Base-by-base conservation (phyloP, 1,139 yeast species). In the Sugiyamaella neomexicana region DNA sequence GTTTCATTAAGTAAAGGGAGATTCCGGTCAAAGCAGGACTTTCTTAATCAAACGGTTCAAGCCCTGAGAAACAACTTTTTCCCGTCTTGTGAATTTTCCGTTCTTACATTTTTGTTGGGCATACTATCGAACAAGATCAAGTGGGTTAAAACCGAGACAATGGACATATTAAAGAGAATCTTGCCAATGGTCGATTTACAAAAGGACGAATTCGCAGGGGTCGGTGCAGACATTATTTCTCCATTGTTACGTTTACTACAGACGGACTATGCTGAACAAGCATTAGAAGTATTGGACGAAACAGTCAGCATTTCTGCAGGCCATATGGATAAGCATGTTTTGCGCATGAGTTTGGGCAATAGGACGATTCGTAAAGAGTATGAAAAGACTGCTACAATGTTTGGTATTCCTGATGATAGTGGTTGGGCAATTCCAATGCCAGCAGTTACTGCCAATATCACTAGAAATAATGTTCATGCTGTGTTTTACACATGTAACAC, bases 381-480 rank as follows among this genome's bases (percentile, higher is more conserved):
- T 65, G 97, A 88, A 62, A 83, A 82, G 62, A 85, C 95, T 1
- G 93, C 95, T 0, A 89, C 97, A 0, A 74, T 93, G 54, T 95
- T 90, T 75, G 99, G 99, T 13, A 85, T 91, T 20, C 99, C 99
- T 0, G 97, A 90, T 57, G 96, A 89, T n/a, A 84, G 85, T 66
- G 99, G 99, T 0, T 95, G 99, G 99, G 85, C 97, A 0, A 84
- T 95, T 48, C 96, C 98, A 1, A 86, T 88, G 93, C 97, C 98
- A 0, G 88, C 91, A 0, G 82, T 88, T 36, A 85, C 95, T 0
- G 89, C 97, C 0, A 86, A 95, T 0, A 81, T 86, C 10, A 89
- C 98, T 0, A 76, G 98, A 60, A 89, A 88, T 67, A 93, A 95
- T 66, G 96, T 95, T 1, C 98, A 93, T 69, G 91, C 98, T 0